Percentiles rank a stretch among this genome's conserved stretches.
Evolutionary conservation across 2,329 filamentous ascomycete species (phyloP).

Genomic region (Microsporum canis): DNA sequence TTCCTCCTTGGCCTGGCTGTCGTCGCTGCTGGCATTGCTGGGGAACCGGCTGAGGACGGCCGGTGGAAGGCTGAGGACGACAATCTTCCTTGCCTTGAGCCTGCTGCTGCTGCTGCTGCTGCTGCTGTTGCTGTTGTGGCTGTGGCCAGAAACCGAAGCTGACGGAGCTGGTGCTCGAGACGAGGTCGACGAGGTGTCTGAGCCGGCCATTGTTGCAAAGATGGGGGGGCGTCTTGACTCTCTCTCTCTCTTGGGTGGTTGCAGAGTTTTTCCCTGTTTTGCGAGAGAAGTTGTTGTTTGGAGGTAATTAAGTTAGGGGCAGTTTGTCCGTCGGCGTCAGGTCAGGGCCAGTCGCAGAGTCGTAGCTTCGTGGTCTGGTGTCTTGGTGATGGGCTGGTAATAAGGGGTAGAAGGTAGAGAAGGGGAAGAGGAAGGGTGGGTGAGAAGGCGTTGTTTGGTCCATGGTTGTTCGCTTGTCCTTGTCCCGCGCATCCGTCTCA

Average conservation of each 20-base stretch:
- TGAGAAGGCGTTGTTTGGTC: neutral
- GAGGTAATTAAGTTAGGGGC: neutral
- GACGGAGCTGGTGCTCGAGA: slow-evolving; percentile 17
- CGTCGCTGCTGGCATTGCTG: slow-evolving; percentile 10
- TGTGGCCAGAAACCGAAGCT: slow-evolving; percentile 12
- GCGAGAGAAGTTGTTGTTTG: neutral
- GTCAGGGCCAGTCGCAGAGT: neutral
- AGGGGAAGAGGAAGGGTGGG: neutral
- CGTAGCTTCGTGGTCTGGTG: neutral
- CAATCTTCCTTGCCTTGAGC: slow-evolving; percentile 17
- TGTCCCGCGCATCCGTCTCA: neutral
- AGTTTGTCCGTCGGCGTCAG: neutral
- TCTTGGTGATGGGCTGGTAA: neutral
- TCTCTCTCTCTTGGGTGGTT: neutral
- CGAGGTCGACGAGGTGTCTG: neutral
- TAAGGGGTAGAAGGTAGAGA: neutral
- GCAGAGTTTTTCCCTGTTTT: too few species aligned
- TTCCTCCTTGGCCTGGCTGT: slow-evolving; percentile 18
- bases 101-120: neutral
- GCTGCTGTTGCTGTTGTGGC: too few species aligned
- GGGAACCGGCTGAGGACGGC: slow-evolving; percentile 28
- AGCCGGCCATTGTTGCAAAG: neutral
- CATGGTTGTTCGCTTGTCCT: neutral
- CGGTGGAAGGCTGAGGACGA: slow-evolving; percentile 33
- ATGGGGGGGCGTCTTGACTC: neutral